phyloP scores from a whole-genome alignment of 371 early-diverging fungal species.

The Dinochytrium kinnereticum region DNA sequence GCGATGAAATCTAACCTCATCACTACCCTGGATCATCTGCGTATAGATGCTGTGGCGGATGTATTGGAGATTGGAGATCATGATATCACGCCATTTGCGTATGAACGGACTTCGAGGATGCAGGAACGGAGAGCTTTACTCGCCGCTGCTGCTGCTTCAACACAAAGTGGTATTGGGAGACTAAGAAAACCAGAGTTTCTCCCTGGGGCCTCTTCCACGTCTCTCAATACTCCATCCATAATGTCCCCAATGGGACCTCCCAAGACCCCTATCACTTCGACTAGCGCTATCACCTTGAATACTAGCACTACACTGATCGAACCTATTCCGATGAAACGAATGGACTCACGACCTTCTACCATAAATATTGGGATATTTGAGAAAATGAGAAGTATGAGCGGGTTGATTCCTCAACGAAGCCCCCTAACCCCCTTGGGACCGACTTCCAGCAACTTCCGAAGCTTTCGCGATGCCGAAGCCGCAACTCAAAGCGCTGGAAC shows the following conservation, averaged over 20 bases:
- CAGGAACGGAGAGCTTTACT: constrained; percentile 27
- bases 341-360: neutral
- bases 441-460: too few relatives aligned
- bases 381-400: constrained; percentile 3
- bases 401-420: neutral
- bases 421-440: too few relatives aligned
- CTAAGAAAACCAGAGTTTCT: neutral
- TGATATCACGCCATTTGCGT: constrained; percentile 27
- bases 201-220: neutral
- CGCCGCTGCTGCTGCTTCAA: neutral
- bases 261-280: neutral
- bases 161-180: neutral
- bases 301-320: neutral
- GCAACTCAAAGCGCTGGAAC: neutral
- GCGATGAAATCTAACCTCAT: constrained; percentile 28
- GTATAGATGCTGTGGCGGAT: constrained; percentile 39
- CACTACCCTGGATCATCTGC: constrained; percentile 23
- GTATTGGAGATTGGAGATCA: constrained; percentile 39
- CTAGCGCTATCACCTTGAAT: neutral
- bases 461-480: too few relatives aligned
- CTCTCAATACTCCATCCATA: neutral
- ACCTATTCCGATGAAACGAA: neutral
- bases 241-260: neutral
- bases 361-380: neutral
- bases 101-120: constrained; percentile 32